phyloP scores from a whole-genome alignment of 1,284 basidiomycete species.

The Ustilago crameri region DNA sequence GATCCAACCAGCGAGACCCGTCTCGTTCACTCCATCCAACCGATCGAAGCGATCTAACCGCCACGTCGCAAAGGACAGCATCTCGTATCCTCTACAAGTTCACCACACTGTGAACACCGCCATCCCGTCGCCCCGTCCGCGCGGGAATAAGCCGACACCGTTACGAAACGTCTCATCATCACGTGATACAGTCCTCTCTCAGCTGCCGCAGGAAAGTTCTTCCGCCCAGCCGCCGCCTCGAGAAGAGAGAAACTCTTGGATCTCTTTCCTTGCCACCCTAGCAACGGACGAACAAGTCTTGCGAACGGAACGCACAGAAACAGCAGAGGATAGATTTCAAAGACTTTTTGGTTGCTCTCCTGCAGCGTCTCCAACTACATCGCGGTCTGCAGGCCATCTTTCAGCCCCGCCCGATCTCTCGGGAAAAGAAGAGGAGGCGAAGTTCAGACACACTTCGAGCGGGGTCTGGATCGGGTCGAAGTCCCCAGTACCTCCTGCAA shows the following conservation, averaged over 20 bases:
- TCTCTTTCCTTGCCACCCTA: conserved; percentile 23
- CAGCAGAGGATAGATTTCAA: conserved; percentile 28
- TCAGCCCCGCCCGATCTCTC: not conserved
- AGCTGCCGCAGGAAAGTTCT: not conserved
- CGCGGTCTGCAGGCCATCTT: not conserved
- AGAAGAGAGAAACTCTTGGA: conserved; percentile 23
- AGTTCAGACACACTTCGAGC: conserved; percentile 18
- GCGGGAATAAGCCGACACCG: conserved; percentile 11
- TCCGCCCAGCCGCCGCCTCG: too few relatives aligned
- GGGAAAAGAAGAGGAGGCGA: not conserved
- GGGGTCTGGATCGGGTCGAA: conserved; percentile 31
- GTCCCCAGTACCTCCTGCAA: conserved; percentile 10
- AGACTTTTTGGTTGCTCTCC: conserved; percentile 44
- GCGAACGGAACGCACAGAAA: not conserved
- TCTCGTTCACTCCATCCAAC: conserved; percentile 6
- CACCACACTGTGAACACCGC: conserved; percentile 13
- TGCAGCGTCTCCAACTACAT: conserved; percentile 19
- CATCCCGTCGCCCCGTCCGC: not conserved
- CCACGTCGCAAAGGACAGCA: conserved; percentile 30
- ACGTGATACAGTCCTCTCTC: conserved; percentile 11
- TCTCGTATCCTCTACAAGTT: conserved; percentile 42
- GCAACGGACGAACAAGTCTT: conserved; percentile 3
- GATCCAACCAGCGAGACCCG: not conserved
- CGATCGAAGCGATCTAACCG: conserved; percentile 2
- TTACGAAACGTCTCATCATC: conserved; percentile 5